These are phyloP conservation scores for Picea sitchensis DNA, from an alignment of 75 land plant genomes.

Conservation along the genomic window DNA sequence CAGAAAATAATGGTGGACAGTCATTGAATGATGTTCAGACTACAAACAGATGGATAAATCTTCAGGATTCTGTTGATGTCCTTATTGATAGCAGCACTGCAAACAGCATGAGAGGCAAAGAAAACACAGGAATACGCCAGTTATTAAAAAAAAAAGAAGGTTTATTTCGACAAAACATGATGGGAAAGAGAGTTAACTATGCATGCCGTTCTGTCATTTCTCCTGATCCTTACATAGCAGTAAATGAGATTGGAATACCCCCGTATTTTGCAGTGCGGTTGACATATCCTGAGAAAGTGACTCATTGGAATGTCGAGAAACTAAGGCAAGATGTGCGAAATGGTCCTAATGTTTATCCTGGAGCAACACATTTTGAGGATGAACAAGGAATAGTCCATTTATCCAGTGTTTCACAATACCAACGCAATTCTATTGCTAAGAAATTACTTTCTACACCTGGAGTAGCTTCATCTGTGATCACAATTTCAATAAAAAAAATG, in stretches of 20 bases:
- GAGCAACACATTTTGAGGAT: constrained; percentile 82
- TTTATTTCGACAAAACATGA: constrained; percentile 90
- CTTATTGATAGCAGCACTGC: constrained; percentile 62
- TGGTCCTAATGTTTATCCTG: constrained; percentile 82
- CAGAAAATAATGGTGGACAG: constrained; percentile 11
- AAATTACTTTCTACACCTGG: constrained; percentile 79
- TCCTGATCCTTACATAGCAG: constrained; percentile 96
- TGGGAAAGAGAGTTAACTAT: constrained; percentile 97
- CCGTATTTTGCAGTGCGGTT: constrained; percentile 81
- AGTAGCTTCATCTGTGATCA: constrained; percentile 18
- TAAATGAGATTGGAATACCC: constrained; percentile 97
- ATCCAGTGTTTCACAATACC: constrained; percentile 26
- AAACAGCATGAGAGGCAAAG: constrained; percentile 28
- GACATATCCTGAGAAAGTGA: constrained; percentile 96
- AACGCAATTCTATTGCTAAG: constrained; percentile 60
- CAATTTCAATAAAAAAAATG: no score
- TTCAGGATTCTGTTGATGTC: constrained; percentile 63
- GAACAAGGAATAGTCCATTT: constrained; percentile 36
- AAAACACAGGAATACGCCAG: constrained; percentile 62
- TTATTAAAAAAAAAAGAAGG: constrained; percentile 88
- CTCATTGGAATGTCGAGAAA: constrained; percentile 81
- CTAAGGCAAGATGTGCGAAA: constrained; percentile 64
- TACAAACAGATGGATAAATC: constrained; percentile 50
- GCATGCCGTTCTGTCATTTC: constrained; percentile 96
- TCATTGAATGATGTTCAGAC: constrained; percentile 22